Evolutionary conservation across 192 early-diverging fungal genomes (phyloP).

Genomic region (Rhizophagus clarus): DNA sequence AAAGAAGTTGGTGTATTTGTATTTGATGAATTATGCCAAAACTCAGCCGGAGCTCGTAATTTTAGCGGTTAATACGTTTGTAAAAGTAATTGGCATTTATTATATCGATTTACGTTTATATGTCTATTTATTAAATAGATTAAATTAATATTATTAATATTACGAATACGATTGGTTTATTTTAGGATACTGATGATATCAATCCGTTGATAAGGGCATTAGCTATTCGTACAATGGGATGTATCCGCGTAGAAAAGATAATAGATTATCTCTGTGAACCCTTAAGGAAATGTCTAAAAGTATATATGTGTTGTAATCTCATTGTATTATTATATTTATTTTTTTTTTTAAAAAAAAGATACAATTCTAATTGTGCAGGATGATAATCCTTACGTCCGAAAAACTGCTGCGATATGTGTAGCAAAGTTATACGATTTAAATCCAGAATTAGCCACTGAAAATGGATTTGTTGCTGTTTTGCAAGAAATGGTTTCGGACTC

Average conservation of each 20-base stretch:
- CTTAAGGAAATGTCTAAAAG: constrained; percentile 82
- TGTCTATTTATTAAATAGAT: too few species aligned
- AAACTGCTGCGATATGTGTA: constrained; percentile 95
- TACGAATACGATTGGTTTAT: neutral
- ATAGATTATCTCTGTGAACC: constrained; percentile 93
- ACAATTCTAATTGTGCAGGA: constrained; percentile 54
- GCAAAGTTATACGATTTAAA: constrained; percentile 94
- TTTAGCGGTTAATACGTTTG: constrained; percentile 96
- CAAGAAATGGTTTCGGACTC: constrained; percentile 91
- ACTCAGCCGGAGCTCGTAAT: constrained; percentile 96
- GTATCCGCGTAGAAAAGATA: constrained; percentile 93
- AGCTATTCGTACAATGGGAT: constrained; percentile 98
- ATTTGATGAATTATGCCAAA: constrained; percentile 98
- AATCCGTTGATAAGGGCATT: constrained; percentile 96
- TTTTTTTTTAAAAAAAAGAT: neutral
- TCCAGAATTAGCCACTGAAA: constrained; percentile 84
- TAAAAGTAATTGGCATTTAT: constrained; percentile 64
- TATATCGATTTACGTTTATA: too few species aligned
- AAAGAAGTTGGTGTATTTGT: constrained; percentile 98
- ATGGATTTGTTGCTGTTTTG: constrained; percentile 85
- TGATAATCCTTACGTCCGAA: constrained; percentile 95
- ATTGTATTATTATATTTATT: constrained; percentile 24
- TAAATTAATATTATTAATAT: neutral
- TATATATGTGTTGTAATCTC: constrained; percentile 31
- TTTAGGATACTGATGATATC: constrained; percentile 87